Base-by-base conservation (phyloP, 1,284 basidiomycete genomes). In the Gymnopus androsaceus region DNA sequence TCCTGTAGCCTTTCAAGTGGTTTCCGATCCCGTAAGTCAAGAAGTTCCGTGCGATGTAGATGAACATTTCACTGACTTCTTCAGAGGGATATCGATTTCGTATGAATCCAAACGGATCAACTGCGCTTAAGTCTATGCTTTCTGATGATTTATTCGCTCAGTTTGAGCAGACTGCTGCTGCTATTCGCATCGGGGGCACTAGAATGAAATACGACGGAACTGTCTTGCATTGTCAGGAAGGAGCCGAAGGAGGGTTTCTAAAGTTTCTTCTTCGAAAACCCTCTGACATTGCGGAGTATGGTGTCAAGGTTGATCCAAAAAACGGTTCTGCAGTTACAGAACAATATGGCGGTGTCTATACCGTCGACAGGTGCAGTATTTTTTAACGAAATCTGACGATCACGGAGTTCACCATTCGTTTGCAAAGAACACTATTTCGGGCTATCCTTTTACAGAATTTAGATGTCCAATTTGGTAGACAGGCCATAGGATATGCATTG, bases 81-180 rank as follows among this genome's bases (percentile, higher is more conserved):
- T 27, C 30, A 51, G 50, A 51, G 50, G 50, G 50, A 30, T 51
- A 51, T 23, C 50, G 50, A 5, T 51, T 51, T 23, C 50, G 50
- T 7, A 42, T 51, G 37, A 51, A 51, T 19, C 36, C 37, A 7
- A 11, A 41, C 9, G 50, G 50, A 6, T 51, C 50, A 2, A 12
- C 37, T 11, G 50, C 50, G 4, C 27, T 51, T 14, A 51, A 51
- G 42, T 30, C 14, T 19, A 25, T 51, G 27, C 50, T 51, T 42
- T 28, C 37, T n/a, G 37, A 51, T n/a, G 14, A 1, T 31, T 19
- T 51, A 8, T 41, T 51, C 25, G 31, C 37, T 42, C 37, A 51
- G 19, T 51, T 51, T 17, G 37, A 51, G 50, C 36, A 33, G n/a
- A 51, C 34, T 15, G 38, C 50, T 4, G 50, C 50, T 21, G 42